These are phyloP conservation scores for Oryza coarctata DNA, from an alignment of 176 grass and related monocot species.

Conservation along the genomic window DNA sequence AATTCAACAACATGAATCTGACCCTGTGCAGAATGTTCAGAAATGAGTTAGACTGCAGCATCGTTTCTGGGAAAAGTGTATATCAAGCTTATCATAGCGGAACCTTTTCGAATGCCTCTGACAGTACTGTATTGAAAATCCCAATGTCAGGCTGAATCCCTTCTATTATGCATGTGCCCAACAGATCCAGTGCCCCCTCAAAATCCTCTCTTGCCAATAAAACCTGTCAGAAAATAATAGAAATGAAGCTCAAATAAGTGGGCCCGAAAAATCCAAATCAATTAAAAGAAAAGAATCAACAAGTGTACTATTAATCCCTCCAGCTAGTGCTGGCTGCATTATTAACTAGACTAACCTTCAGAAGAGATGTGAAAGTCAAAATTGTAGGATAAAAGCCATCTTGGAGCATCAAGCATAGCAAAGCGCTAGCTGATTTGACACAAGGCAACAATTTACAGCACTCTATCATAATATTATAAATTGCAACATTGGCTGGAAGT, in stretches of 20 bases:
- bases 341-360: conserved; percentile 36
- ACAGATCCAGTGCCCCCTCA: conserved; percentile 56
- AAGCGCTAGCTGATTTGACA: conserved; percentile 56
- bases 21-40: conserved; percentile 54
- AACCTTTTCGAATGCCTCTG: conserved; percentile 60
- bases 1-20: conserved; percentile 72
- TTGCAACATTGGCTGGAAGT: conserved; percentile 52
- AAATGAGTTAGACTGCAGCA: conserved; percentile 23
- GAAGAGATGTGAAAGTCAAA: conserved; percentile 67
- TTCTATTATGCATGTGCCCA: conserved; percentile 47
- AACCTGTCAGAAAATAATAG: conserved; percentile 55
- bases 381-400: conserved; percentile 60
- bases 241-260: conserved; percentile 24
- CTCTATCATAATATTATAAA: conserved; percentile 86
- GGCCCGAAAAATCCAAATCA: conserved; percentile 2
- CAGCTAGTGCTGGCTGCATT: not conserved
- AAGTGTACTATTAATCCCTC: not conserved
- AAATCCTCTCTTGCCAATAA: conserved; percentile 66
- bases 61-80: conserved; percentile 11
- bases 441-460: conserved; percentile 59
- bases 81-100: not conserved
- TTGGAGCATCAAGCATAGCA: conserved; percentile 73
- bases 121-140: conserved; percentile 74
- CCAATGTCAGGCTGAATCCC: conserved; percentile 54
- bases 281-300: conserved; percentile 20